Evolutionary conservation across 805 yeast genomes (phyloP), one percentile per base, ranked within the genome.

Genomic region (Saturnispora dispora): DNA sequence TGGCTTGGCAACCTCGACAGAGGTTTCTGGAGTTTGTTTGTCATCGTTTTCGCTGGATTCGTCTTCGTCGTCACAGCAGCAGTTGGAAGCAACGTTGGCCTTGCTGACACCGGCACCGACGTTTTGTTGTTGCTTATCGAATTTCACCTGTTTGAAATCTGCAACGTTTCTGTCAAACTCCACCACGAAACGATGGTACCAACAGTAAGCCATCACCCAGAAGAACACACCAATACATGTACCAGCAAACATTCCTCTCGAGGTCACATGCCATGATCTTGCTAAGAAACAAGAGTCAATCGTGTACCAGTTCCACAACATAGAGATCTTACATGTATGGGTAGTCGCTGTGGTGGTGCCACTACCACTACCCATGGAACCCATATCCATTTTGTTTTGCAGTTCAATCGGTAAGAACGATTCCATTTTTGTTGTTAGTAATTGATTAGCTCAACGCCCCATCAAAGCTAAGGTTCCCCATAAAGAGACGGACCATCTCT

Each of bases 261-360:
- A 69, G 15, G 65, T 71, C 44, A 79, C 78, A 53, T 79, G 85
- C 89, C 89, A 83, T 30, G 82, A 67, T 44, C 63, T 69, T 7
- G 86, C 73, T 54, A 83, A 71, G 60, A 83, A 83, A 61, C 88
- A 83, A 5, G 82, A 68, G 57, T 83, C 82, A 28, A 82, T 71
- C 0, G 85, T 81, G 57, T 79, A 70, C 88, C 88, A 83, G 62
- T 83, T 83, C 88, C 88, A 83, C 53, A 79, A 64, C 88, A 83
- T 83, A 4, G 63, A 60, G 22, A 61, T 58, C 41, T 60, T 60
- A 52, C 64, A 60, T 3, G 54, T 25, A 42, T 54, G 52, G 17
- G 35, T 27, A 32, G 33, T 36, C 8, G 44, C 5, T 9, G 46
- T 11, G 11, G 44, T 22, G 22, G 44, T 27, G 25, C 18, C 22